phyloP scores from a whole-genome alignment of 2,329 filamentous ascomycete species.

The Alternaria postmessia region DNA sequence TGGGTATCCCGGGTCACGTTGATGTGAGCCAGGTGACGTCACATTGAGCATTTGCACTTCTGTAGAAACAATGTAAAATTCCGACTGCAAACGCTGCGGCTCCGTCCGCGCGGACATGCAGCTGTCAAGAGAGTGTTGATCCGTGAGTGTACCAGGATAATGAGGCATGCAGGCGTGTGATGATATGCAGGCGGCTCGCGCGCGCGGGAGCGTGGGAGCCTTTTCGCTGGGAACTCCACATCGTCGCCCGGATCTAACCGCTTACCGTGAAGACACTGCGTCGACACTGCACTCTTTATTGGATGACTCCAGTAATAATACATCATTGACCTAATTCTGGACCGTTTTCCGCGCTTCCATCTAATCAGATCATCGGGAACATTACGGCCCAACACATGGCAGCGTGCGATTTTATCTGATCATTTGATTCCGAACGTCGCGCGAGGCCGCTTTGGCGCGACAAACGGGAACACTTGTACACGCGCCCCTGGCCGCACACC shows the following conservation, averaged over 20 bases:
- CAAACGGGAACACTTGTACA: slow-evolving; percentile 29
- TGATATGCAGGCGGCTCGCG: slow-evolving; percentile 22
- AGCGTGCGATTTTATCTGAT: slow-evolving; percentile 33
- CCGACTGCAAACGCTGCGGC: neutral
- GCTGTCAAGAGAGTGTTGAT: slow-evolving; percentile 5
- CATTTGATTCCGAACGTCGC: slow-evolving; percentile 31
- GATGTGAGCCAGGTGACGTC: slow-evolving; percentile 30
- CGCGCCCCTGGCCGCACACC: slow-evolving; percentile 20
- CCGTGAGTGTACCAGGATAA: slow-evolving; percentile 1
- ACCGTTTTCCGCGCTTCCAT: slow-evolving; percentile 17
- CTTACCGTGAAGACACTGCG: slow-evolving; percentile 11
- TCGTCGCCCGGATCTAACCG: slow-evolving; percentile 18
- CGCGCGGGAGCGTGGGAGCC: slow-evolving; percentile 9
- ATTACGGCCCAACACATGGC: slow-evolving; percentile 11
- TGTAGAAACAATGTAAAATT: slow-evolving; percentile 7
- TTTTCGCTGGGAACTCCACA: slow-evolving; percentile 11
- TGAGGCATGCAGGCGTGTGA: slow-evolving; percentile 12
- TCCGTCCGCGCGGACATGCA: slow-evolving; percentile 2
- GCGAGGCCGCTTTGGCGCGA: slow-evolving; percentile 34
- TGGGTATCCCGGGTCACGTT: slow-evolving; percentile 44
- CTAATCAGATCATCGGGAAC: slow-evolving; percentile 39
- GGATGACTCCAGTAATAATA: neutral
- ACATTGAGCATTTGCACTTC: slow-evolving; percentile 1
- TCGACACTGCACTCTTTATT: slow-evolving; percentile 6
- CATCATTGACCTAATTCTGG: slow-evolving; percentile 9